phyloP scores from a whole-genome alignment of 2,329 filamentous ascomycete genomes.

The Penicillium sp. region DNA sequence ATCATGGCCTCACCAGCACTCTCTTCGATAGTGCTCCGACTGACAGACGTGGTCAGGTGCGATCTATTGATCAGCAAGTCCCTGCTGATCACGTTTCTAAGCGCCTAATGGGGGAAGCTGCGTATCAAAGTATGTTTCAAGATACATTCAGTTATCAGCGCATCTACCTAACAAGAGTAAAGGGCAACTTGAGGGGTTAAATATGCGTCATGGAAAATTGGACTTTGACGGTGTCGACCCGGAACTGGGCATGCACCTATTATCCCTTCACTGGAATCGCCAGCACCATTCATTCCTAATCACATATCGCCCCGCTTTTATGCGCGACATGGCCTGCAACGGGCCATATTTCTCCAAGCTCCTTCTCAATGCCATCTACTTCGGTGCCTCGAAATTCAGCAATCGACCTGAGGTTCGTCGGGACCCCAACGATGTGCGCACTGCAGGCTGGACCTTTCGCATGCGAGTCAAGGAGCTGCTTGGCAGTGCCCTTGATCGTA shows the following conservation, averaged over 20 bases:
- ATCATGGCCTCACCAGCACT: slow-evolving; percentile 49
- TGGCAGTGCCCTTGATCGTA: slow-evolving; percentile 44
- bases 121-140: slow-evolving; percentile 37
- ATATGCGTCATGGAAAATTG: slow-evolving; percentile 44
- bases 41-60: slow-evolving; percentile 9
- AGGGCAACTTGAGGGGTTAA: slow-evolving; percentile 48
- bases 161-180: no score
- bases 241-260: slow-evolving; percentile 49
- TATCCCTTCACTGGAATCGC: slow-evolving; percentile 51
- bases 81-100: slow-evolving; percentile 33
- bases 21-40: slow-evolving; percentile 42
- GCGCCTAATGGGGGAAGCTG: slow-evolving; percentile 46
- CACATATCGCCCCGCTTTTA: slow-evolving; percentile 51
- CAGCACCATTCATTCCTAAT: slow-evolving; percentile 49
- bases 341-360: slow-evolving; percentile 51
- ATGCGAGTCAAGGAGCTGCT: slow-evolving; percentile 47
- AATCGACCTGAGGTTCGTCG: slow-evolving; percentile 44
- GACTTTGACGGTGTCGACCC: slow-evolving; percentile 55
- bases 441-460: slow-evolving; percentile 48
- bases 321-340: slow-evolving; percentile 46
- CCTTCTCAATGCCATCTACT: slow-evolving; percentile 50
- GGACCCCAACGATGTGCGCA: slow-evolving; percentile 45
- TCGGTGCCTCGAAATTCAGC: slow-evolving; percentile 45
- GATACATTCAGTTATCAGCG: no score
- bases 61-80: slow-evolving; percentile 8